Evolutionary conservation across 176 grass and related monocot species (phyloP).

Genomic region (Ensete ventricosum): DNA sequence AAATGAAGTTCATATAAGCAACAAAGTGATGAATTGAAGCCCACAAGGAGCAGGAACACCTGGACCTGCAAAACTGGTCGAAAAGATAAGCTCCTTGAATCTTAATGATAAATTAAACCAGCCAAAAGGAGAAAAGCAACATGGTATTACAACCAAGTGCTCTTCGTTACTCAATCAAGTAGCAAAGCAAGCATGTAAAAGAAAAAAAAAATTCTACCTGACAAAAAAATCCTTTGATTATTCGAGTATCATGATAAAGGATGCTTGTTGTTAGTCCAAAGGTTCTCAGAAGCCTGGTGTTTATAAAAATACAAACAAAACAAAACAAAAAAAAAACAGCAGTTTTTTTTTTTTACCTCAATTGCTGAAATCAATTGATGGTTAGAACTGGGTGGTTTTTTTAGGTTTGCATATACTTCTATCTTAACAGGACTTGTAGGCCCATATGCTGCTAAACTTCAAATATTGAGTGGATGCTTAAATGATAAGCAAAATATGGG

Average conservation of each 20-base stretch:
- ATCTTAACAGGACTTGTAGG: no score
- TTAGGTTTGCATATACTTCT: neutral
- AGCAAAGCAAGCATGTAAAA: neutral
- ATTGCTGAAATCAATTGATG: neutral
- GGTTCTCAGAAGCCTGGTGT: neutral
- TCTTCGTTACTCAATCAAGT: neutral
- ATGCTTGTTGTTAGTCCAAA: neutral
- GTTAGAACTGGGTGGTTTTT: no score
- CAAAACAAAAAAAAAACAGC: neutral
- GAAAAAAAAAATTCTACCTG: neutral
- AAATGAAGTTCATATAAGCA: slow-evolving; percentile 25
- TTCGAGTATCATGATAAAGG: neutral
- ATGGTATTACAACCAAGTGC: neutral
- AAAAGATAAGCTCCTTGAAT: slow-evolving; percentile 12
- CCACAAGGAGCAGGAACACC: slow-evolving; percentile 19
- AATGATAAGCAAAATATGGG: neutral
- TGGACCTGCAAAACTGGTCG: slow-evolving; percentile 27
- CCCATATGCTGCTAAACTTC: neutral
- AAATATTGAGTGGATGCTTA: neutral
- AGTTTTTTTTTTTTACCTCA: neutral
- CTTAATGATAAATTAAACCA: neutral
- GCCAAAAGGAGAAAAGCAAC: neutral
- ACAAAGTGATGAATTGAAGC: slow-evolving; percentile 11
- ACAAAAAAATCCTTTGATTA: neutral
- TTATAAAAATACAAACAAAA: neutral